Evolutionary conservation across 2,329 filamentous ascomycete genomes (phyloP), one percentile per base, ranked within the genome.

Genomic region (Aspergillus ustus): DNA sequence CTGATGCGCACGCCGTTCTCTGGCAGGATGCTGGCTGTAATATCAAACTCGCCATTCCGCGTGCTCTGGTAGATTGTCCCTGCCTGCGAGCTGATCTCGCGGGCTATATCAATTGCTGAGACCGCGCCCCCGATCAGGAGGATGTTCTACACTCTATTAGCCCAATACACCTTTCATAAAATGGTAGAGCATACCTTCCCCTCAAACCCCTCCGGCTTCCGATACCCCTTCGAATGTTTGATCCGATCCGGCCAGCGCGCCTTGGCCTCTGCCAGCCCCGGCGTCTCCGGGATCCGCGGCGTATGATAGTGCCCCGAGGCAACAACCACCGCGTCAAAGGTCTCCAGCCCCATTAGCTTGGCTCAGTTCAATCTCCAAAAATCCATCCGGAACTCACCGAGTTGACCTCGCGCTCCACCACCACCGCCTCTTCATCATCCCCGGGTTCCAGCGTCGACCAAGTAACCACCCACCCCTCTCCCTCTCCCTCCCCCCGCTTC

Each of bases 41-140:
- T 72, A 69, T 91, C 88, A 60, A 87, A 89, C 0, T 77, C 74
- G 2, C 89, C 88, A 28, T 84, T 83, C 25, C 89, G 80, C 1
- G 86, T 85, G 63, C 84, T 88, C 66, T 85, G 84, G 63, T 81
- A 84, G 7, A 85, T 77, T 0, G 67, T 76, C 3, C 75, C 75
- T 2, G 82, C 82, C 5, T 80, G 61, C 0, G 75, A 70, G 2
- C 79, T 76, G n/a, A 85, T 74, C 62, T 86, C 83, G 46, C 80
- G 79, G 4, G 83, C 82, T 22, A 86, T 85, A 63, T 86, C 84
- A 43, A 75, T 80, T 0, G 84, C 82, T 0, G 85, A 87, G 0
- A 85, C 82, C 4, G 84, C 83, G 7, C 82, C 84, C 7, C 85
- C 85, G 22, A 87, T 78, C 2, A 88, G 69, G 2, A 88, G 77